phyloP scores from a whole-genome alignment of 768 basidiomycete genomes.

The Rhizopogon rudus region DNA sequence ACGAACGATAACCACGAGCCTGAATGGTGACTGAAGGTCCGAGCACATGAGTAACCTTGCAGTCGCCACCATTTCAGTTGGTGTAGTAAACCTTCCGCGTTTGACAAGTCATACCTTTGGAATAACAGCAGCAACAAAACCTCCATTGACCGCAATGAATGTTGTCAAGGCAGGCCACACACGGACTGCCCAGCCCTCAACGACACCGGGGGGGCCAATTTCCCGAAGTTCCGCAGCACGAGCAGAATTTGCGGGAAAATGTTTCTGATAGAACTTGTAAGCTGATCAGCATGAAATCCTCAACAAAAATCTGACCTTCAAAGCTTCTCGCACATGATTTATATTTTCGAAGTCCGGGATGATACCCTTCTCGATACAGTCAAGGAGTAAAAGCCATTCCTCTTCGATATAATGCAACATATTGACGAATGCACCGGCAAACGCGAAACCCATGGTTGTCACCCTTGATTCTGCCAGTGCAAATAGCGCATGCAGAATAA shows the following conservation, averaged over 20 bases:
- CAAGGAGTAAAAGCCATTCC: conserved; percentile 13
- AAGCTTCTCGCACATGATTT: conserved; percentile 6
- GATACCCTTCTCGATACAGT: conserved; percentile 8
- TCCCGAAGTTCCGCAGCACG: conserved; percentile 15
- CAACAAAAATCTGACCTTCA: conserved; percentile 5
- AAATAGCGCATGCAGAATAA: conserved; percentile 18
- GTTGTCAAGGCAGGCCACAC: conserved; percentile 4
- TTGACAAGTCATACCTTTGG: conserved; percentile 1
- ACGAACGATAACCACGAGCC: neutral
- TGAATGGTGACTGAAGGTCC: conserved; percentile 2
- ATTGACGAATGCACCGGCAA: conserved; percentile 8
- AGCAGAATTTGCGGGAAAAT: conserved; percentile 6
- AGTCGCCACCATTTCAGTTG: neutral
- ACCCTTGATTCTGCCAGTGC: conserved; percentile 8
- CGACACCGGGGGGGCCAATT: neutral
- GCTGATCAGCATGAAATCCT: neutral
- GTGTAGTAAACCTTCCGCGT: neutral
- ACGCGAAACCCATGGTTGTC: neutral
- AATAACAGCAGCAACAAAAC: neutral
- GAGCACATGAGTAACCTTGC: neutral
- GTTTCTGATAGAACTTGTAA: neutral
- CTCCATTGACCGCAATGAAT: conserved; percentile 2
- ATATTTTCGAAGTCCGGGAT: conserved; percentile 13
- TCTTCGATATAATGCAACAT: conserved; percentile 13
- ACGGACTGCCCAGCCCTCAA: neutral